Base-by-base conservation (phyloP, 176 grass and related monocot genomes). In the Carex pumila region DNA sequence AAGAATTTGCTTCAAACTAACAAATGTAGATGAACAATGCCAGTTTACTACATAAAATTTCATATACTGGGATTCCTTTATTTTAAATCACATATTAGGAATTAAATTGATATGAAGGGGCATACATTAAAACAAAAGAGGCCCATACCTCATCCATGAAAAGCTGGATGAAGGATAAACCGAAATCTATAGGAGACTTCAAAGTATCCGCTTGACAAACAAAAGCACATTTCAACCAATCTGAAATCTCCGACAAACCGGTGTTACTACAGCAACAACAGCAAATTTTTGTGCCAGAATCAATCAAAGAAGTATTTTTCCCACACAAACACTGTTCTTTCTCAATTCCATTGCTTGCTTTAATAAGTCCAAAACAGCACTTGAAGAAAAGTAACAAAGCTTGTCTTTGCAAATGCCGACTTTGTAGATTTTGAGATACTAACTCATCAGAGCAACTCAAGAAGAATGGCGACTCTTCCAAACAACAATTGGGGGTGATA, bases 121-220 rank as follows among this genome's bases (percentile, higher is more conserved):
- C 22, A 80, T 14, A n/a, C n/a, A 74, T 78, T 61, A 41, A 79
- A 63, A 62, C 12, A 45, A 85, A 83, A 59, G 29, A 57, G 74
- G 79, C 70, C 76, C 29, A 47, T 91, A 95, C 95, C 92, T 98
- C 95, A 73, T 92, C 95, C 77, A 98, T 86, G 88, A 83, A 95
- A 58, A 98, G 82, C 85, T 95, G 86, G 85, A 98, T 69, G 89
- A 98, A 95, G 86, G 82, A 93, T 74, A 90, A 65, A 68, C 81
- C 84, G 86, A 93, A 90, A 64, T 62, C 54, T 55, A 82, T 79
- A 83, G 87, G 89, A 84, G 84, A 93, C 83, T 94, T 80, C 22
- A 68, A 84, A 71, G 86, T 79, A 83, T 82, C 49, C 78, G 82
- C 69, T 71, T 78, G 84, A 47, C 88, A 70, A 86, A 92, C 58